Evolutionary conservation across 352 stramenopile species (phyloP), one percentile per base, ranked within the genome.

Genomic region (Pythium sp.): DNA sequence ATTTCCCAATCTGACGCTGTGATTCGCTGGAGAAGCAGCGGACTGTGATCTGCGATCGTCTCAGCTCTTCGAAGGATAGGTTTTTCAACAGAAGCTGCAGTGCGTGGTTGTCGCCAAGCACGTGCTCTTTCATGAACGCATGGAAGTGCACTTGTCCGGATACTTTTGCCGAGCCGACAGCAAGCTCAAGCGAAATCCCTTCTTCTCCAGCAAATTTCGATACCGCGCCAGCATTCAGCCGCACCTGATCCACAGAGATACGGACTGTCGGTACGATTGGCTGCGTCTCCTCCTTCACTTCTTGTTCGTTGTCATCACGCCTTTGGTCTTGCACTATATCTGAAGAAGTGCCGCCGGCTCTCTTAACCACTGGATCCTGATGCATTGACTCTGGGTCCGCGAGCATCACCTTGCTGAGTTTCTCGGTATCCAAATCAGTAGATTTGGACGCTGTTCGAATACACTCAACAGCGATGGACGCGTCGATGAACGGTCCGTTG

Each of bases 131-230:
- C 12, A 72, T 83, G 51, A 78, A 85, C 0, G 69, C 69, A 51
- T 70, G 73, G 69, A 89, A 81, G 4, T 43, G 59, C 32, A 87
- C 69, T 3, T 43, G 58, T 18, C 64, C 70, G 7, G 67, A 62
- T 7, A 69, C 26, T 5, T 57, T 65, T 36, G 77, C 59, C 24
- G 70, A 49, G 3, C 73, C 75, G 63, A 75, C 18, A 3, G 62
- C 47, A 2, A 86, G 30, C 53, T 87, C 77, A 5, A 90, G 41
- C 12, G 68, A 73, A 12, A 90, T 59, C 5, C 54, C 69, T 67
- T 90, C 79, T 38, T 76, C 65, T 0, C 69, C 75, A 34, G 62
- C 68, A 62, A 82, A 82, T 9, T 49, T 34, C 34, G 58, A 57
- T 8, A 90, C n/a, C 18, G 49, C 41, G 7, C 46, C 58, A 4